These are phyloP conservation scores for Erucastrum elatum DNA, from an alignment of 345 rosid genomes.

Conservation along the genomic window DNA sequence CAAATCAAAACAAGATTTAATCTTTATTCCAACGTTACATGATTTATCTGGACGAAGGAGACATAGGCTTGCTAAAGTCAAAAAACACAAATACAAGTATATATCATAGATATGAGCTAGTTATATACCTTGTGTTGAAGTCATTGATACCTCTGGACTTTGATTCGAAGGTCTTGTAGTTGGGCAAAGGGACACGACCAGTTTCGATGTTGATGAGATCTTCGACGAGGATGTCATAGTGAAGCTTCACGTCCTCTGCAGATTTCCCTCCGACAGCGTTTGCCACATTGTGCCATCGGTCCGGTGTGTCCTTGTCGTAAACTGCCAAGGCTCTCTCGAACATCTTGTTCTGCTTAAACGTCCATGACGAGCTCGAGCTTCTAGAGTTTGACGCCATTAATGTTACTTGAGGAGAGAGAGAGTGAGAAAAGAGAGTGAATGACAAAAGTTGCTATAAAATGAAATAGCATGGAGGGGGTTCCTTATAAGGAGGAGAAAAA, in stretches of 20 bases:
- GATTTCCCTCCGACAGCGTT: conserved; percentile 78
- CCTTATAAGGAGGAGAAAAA: conserved; percentile 35
- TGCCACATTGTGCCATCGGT: conserved; percentile 92
- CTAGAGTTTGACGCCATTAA: conserved; percentile 60
- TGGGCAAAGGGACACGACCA: conserved; percentile 74
- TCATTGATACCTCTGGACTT: conserved; percentile 40
- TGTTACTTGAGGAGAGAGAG: conserved; percentile 13
- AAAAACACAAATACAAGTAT: background rate
- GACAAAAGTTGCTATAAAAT: conserved; percentile 24
- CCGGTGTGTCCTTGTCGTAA: conserved; percentile 85
- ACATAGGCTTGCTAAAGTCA: background rate
- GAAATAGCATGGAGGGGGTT: background rate
- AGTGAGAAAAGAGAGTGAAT: background rate
- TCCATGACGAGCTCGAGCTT: conserved; percentile 68
- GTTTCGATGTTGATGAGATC: conserved; percentile 74
- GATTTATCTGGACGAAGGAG: background rate
- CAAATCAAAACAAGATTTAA: background rate
- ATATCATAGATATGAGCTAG: background rate
- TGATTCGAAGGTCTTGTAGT: conserved; percentile 48
- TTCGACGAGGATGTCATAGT: conserved; percentile 75
- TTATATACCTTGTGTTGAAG: conserved; percentile 48
- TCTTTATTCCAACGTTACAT: background rate
- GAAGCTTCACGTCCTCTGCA: conserved; percentile 80
- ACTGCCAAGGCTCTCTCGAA: conserved; percentile 89
- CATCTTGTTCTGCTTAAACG: conserved; percentile 71